A percentile compares a stretch with the other conserved stretches of the same genome.
Evolutionary conservation across 192 early-diverging fungal species (phyloP).

Genomic region (Linderina pennispora): DNA sequence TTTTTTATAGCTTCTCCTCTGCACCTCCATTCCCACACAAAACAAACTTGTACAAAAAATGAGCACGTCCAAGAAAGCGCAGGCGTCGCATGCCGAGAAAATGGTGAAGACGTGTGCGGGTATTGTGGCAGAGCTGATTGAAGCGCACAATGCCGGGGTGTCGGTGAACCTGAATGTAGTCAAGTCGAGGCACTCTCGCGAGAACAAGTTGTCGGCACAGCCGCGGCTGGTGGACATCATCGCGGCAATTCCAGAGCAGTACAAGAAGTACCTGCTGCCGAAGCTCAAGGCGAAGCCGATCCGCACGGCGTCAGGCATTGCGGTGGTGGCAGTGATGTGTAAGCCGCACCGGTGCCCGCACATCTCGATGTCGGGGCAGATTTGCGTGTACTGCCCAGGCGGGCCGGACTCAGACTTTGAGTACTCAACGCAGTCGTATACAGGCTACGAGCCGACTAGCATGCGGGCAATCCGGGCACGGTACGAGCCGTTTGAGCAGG

Average conservation of each 20-base stretch:
- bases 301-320: slow-evolving; percentile 70
- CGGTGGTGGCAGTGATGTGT: slow-evolving; percentile 51
- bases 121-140: slow-evolving; percentile 87
- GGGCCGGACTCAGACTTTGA: slow-evolving; percentile 99
- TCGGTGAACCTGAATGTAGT: slow-evolving; percentile 88
- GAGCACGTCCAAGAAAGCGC: not conserved
- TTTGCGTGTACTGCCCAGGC: slow-evolving; percentile 97
- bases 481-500: slow-evolving; percentile 96
- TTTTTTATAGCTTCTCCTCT: too few relatives aligned
- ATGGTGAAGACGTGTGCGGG: slow-evolving; percentile 80
- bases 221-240: slow-evolving; percentile 97
- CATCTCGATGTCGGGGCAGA: slow-evolving; percentile 98
- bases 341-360: slow-evolving; percentile 93
- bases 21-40: too few relatives aligned
- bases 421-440: slow-evolving; percentile 99
- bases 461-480: slow-evolving; percentile 99
- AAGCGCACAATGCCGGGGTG: slow-evolving; percentile 55
- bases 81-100: slow-evolving; percentile 55
- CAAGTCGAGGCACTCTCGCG: slow-evolving; percentile 64
- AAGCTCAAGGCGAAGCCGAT: slow-evolving; percentile 93
- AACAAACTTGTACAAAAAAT: too few relatives aligned
- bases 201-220: slow-evolving; percentile 74
- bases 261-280: slow-evolving; percentile 78
- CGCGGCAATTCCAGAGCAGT: slow-evolving; percentile 93
- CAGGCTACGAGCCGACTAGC: slow-evolving; percentile 97